Conservation (phyloP, 768 basidiomycete species). For the Pulveroboletus sp. region DNA sequence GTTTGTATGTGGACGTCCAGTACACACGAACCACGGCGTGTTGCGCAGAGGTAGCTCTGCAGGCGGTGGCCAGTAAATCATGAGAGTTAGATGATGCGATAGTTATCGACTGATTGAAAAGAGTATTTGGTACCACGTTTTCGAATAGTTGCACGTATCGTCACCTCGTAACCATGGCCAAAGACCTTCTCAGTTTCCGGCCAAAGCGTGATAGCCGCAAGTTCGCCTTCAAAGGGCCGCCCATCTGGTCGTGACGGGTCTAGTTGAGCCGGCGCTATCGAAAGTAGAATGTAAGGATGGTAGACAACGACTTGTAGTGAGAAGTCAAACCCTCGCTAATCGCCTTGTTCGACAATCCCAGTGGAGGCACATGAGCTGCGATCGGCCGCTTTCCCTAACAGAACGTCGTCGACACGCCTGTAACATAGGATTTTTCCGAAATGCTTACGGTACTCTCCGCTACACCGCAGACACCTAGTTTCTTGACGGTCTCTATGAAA, state of each 20-base stretch:
- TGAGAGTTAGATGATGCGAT: slow-evolving; percentile 70
- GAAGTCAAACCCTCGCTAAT: slow-evolving; percentile 52
- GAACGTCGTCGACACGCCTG: slow-evolving; percentile 3
- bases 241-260: slow-evolving; percentile 20
- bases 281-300: neutral
- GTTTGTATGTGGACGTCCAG: slow-evolving; percentile 65
- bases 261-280: slow-evolving; percentile 14
- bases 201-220: slow-evolving; percentile 87
- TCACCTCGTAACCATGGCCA: slow-evolving; percentile 94
- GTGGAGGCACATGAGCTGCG: slow-evolving; percentile 86
- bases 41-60: slow-evolving; percentile 81
- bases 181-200: slow-evolving; percentile 96
- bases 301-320: neutral
- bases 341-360: slow-evolving; percentile 94
- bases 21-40: slow-evolving; percentile 88
- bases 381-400: slow-evolving; percentile 57
- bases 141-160: neutral
- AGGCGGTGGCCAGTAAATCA: slow-evolving; percentile 78
- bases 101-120: slow-evolving; percentile 60
- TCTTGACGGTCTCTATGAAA: slow-evolving; percentile 65
- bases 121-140: neutral
- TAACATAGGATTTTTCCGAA: neutral
- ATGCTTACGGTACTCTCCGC: slow-evolving; percentile 45
- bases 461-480: slow-evolving; percentile 45
- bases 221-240: slow-evolving; percentile 86